A percentile compares a stretch with the other conserved stretches of the same genome.
Evolutionary conservation across 371 early-diverging fungal genomes (phyloP).

Genomic region (Nosema granulosis): DNA sequence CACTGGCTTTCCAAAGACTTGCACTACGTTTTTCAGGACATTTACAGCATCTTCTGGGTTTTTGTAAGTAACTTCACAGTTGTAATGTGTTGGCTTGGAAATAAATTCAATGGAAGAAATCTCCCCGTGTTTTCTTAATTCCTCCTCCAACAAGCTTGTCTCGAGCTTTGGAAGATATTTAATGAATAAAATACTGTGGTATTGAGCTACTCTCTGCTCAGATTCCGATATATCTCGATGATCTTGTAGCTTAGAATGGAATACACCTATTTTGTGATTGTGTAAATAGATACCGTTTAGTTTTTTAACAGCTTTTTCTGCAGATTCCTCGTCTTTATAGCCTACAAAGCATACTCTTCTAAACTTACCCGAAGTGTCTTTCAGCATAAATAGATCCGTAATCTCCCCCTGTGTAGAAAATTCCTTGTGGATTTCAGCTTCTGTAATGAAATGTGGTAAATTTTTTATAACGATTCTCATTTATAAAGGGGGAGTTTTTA

Average conservation of each 20-base stretch:
- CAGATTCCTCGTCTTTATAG: constrained; percentile 50
- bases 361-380: constrained; percentile 26
- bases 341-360: constrained; percentile 65
- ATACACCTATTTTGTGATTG: constrained; percentile 54
- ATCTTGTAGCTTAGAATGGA: constrained; percentile 9
- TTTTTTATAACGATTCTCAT: constrained; percentile 67
- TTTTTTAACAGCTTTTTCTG: constrained; percentile 51
- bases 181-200: constrained; percentile 50
- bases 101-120: too few relatives aligned
- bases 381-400: constrained; percentile 62
- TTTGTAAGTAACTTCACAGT: too few relatives aligned
- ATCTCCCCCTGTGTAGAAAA: constrained; percentile 54
- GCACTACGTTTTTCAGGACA: constrained; percentile 34
- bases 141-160: constrained; percentile 24
- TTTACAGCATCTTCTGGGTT: constrained; percentile 52
- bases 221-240: constrained; percentile 33
- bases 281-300: constrained; percentile 28
- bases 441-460: constrained; percentile 56
- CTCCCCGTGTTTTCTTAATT: not conserved
- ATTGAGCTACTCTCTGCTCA: constrained; percentile 46
- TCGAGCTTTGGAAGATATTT: constrained; percentile 31
- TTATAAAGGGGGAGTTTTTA: constrained; percentile 14
- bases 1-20: constrained; percentile 53
- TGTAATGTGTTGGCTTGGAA: too few relatives aligned
- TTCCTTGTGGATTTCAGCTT: constrained; percentile 48